phyloP scores from a whole-genome alignment of 371 early-diverging fungal genomes.

The Mortierella sp. region DNA sequence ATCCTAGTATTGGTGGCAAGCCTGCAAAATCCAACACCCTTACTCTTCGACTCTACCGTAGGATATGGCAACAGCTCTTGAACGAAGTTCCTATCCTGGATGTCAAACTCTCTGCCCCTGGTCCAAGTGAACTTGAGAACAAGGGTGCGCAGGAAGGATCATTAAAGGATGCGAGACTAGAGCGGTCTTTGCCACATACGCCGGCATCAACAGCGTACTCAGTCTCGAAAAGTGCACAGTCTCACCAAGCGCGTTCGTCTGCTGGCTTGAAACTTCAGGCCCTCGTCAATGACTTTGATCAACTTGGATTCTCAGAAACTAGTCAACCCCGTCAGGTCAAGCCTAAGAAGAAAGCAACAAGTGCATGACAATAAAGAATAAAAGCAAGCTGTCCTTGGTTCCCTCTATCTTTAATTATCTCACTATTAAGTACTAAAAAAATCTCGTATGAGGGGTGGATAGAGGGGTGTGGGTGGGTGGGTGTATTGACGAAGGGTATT shows the following conservation, averaged over 20 bases:
- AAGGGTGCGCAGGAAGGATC: neutral
- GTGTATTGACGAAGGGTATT: slow-evolving; percentile 13
- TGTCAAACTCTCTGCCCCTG: neutral
- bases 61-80: slow-evolving; percentile 48
- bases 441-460: neutral
- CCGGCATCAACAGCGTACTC: neutral
- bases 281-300: slow-evolving; percentile 37
- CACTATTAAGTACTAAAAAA: neutral
- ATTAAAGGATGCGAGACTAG: neutral
- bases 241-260: slow-evolving; percentile 14
- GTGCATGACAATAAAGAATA: neutral
- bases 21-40: slow-evolving; percentile 33
- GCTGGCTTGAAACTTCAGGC: slow-evolving; percentile 24
- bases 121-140: neutral
- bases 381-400: neutral
- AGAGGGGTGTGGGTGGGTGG: neutral
- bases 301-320: slow-evolving; percentile 20
- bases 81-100: slow-evolving; percentile 37
- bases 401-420: neutral
- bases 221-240: slow-evolving; percentile 26
- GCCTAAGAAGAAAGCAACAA: slow-evolving; percentile 14
- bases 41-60: slow-evolving; percentile 39
- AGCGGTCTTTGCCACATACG: neutral
- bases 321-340: neutral
- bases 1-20: slow-evolving; percentile 50